Percentiles rank a stretch among this genome's conserved stretches.
Conservation (phyloP, 2,329 filamentous ascomycete genomes). For the Teratosphaeriaceae sp. region DNA sequence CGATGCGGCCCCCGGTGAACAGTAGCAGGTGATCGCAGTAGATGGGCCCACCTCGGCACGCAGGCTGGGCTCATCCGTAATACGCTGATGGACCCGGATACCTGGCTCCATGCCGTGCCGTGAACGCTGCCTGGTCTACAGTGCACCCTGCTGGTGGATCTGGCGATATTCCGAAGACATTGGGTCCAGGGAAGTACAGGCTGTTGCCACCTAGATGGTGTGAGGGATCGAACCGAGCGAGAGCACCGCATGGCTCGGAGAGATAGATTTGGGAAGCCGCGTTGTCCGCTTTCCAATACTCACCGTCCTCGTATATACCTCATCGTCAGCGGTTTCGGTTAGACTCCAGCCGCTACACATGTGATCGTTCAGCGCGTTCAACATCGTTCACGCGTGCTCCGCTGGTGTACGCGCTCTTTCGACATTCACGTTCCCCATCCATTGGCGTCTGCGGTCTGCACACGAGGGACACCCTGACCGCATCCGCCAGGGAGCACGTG, state of each 20-base stretch:
- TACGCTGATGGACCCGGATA: slow-evolving; percentile 58
- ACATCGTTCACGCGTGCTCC: too few relatives aligned
- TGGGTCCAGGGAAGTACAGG: slow-evolving; percentile 45
- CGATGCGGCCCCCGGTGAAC: slow-evolving; percentile 50
- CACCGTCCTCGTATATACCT: too few relatives aligned
- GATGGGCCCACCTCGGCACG: slow-evolving; percentile 14
- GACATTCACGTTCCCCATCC: neutral
- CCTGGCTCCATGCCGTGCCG: slow-evolving; percentile 55
- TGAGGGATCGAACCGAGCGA: slow-evolving; percentile 17
- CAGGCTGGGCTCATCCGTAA: slow-evolving; percentile 44
- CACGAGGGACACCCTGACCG: too few relatives aligned
- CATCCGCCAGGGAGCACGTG: too few relatives aligned
- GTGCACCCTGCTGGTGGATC: slow-evolving; percentile 50
- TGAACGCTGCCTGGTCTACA: slow-evolving; percentile 55
- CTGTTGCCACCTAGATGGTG: slow-evolving; percentile 34
- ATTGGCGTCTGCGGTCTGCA: neutral
- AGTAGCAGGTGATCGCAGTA: neutral
- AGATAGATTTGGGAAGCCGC: too few relatives aligned
- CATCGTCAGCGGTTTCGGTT: too few relatives aligned
- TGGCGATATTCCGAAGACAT: slow-evolving; percentile 50
- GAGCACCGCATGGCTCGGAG: too few relatives aligned
- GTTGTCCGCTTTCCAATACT: too few relatives aligned
- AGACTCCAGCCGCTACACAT: too few relatives aligned
- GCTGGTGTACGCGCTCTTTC: too few relatives aligned
- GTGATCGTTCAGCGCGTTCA: too few relatives aligned